Evolutionary conservation across 1,139 yeast genomes (phyloP).

Genomic region (Candida sanyaensis): DNA sequence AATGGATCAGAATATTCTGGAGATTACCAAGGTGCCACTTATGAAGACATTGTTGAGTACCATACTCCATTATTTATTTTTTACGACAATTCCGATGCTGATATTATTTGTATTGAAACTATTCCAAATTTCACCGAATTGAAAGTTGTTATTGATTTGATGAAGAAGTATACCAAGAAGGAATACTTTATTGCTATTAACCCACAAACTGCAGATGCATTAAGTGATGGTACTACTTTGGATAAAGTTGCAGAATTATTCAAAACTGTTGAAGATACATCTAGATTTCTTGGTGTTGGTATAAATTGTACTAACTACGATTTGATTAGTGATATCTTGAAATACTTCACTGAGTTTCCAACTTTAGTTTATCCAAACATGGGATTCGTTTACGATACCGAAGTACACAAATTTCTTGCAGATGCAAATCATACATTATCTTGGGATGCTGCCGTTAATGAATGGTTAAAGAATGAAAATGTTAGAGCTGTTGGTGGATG

Average conservation of each 20-base stretch:
- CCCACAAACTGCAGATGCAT: conserved; percentile 21
- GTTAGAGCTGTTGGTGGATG: conserved; percentile 57
- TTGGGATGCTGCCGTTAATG: conserved; percentile 30
- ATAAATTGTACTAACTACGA: conserved; percentile 40
- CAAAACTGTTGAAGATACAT: conserved; percentile 2
- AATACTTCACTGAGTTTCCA: conserved; percentile 17
- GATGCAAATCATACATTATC: conserved; percentile 15
- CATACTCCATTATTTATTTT: conserved; percentile 51
- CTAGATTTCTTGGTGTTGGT: conserved; percentile 35
- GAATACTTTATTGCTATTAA: conserved; percentile 29
- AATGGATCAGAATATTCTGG: conserved; percentile 75
- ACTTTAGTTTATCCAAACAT: conserved; percentile 42
- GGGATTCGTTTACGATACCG: conserved; percentile 29
- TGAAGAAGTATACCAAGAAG: conserved; percentile 17
- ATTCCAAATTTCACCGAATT: conserved; percentile 59
- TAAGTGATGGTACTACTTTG: conserved; percentile 38
- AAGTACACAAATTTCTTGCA: conserved; percentile 11
- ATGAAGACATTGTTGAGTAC: conserved; percentile 38
- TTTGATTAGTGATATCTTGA: conserved; percentile 13
- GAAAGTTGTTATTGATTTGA: conserved; percentile 28
- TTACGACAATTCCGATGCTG: conserved; percentile 42
- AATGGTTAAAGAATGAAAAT: conserved; percentile 35
- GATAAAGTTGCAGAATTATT: conserved; percentile 20
- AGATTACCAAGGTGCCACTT: conserved; percentile 40
- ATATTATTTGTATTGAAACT: conserved; percentile 64